A percentile compares a stretch with the other conserved stretches of the same genome.
Conservation (phyloP, 2,329 filamentous ascomycete species). For the Colletotrichum lini region DNA sequence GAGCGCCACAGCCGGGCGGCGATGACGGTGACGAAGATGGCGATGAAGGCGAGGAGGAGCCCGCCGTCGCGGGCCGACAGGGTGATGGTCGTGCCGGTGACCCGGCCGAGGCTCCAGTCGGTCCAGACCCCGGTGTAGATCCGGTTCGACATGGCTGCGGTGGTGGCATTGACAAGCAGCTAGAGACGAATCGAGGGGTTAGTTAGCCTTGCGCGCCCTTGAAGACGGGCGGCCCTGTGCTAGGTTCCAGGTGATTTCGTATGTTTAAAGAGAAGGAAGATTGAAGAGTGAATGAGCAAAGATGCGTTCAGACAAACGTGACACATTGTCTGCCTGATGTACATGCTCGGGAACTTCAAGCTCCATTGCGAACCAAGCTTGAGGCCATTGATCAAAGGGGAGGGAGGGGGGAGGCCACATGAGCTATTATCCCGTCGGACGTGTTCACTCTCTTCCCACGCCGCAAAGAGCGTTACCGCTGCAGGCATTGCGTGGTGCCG, state of each 20-base stretch:
- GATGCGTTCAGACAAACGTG: background rate
- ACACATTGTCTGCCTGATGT: background rate
- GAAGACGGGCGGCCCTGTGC: too few species aligned
- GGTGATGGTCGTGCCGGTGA: conserved; percentile 52
- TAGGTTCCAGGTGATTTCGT: too few species aligned
- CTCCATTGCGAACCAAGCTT: background rate
- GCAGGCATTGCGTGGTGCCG: background rate
- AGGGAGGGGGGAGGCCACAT: too few species aligned
- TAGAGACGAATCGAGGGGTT: too few species aligned
- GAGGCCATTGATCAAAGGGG: background rate
- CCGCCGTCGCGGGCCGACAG: conserved; percentile 48
- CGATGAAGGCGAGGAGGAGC: conserved; percentile 52
- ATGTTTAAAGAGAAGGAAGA: too few species aligned
- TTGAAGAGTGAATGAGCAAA: too few species aligned
- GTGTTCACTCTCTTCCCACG: background rate
- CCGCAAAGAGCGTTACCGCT: background rate
- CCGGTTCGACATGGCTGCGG: background rate
- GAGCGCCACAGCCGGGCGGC: conserved; percentile 45
- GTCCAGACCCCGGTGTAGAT: conserved; percentile 51
- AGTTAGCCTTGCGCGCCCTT: too few species aligned
- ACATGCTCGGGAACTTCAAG: background rate
- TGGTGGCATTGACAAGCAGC: too few species aligned
- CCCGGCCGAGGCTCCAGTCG: conserved; percentile 50
- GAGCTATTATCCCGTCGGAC: background rate
- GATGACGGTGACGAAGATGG: conserved; percentile 49